Percentiles rank a stretch among this genome's conserved stretches.
Evolutionary conservation across 2,329 filamentous ascomycete genomes (phyloP).

Genomic region (Venturiaceae sp.): DNA sequence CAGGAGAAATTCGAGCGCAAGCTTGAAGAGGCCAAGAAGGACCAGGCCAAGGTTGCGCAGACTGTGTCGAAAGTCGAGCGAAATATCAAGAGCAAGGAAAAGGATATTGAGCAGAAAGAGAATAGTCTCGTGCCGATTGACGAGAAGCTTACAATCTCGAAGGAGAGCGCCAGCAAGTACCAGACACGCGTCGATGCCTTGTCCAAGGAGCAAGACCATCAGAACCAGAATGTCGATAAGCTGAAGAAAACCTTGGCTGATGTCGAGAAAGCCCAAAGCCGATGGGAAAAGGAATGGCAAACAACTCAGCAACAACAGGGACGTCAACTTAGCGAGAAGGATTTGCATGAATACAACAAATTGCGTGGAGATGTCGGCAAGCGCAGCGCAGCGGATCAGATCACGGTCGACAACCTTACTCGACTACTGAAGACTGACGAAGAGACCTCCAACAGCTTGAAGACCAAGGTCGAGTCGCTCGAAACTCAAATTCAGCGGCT

Average conservation of each 20-base stretch:
- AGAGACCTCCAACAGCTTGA: conserved; percentile 80
- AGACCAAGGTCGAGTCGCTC: conserved; percentile 74
- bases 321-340: conserved; percentile 71
- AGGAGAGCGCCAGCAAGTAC: conserved; percentile 58
- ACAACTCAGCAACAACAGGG: conserved; percentile 80
- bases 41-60: conserved; percentile 68
- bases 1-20: conserved; percentile 74
- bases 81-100: conserved; percentile 76
- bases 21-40: conserved; percentile 71
- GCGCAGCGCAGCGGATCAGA: conserved; percentile 69
- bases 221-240: conserved; percentile 59
- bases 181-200: conserved; percentile 61
- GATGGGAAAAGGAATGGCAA: conserved; percentile 81
- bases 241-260: conserved; percentile 69
- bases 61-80: conserved; percentile 77
- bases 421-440: conserved; percentile 87
- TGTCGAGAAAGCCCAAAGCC: conserved; percentile 81
- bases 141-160: conserved; percentile 79
- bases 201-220: conserved; percentile 64
- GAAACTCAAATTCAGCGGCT: conserved; percentile 66
- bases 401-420: conserved; percentile 74
- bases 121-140: conserved; percentile 82
- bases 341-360: conserved; percentile 81
- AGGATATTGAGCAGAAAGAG: conserved; percentile 75
- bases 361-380: conserved; percentile 79